Conservation (phyloP, 345 rosid species). For the Kernera saxatilis region DNA sequence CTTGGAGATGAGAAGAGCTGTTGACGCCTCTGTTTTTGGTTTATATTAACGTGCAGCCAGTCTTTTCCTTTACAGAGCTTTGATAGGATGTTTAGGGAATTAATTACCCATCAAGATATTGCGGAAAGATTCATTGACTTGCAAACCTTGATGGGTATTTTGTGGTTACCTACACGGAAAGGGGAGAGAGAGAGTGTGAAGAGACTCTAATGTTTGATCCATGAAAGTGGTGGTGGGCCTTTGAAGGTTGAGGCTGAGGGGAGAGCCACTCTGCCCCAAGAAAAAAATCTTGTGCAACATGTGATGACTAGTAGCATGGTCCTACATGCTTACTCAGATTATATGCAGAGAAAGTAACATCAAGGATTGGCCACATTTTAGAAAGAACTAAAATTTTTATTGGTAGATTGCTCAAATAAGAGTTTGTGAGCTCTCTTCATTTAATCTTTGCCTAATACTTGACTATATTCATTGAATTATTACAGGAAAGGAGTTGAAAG, state of each 20-base stretch:
- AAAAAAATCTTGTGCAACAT: conserved; percentile 5
- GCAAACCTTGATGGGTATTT: background rate
- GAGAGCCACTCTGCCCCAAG: conserved; percentile 2
- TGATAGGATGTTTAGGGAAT: conserved; percentile 10
- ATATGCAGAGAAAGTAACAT: background rate
- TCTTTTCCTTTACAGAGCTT: background rate
- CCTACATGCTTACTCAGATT: conserved; percentile 29
- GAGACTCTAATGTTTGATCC: background rate
- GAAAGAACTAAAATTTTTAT: background rate
- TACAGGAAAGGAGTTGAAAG: background rate
- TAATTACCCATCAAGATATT: conserved; percentile 2
- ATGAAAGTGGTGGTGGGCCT: conserved; percentile 28
- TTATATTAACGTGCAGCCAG: background rate
- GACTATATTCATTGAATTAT: background rate
- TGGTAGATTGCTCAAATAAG: background rate
- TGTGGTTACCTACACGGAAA: background rate
- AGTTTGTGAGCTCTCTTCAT: background rate
- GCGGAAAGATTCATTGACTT: conserved; percentile 2
- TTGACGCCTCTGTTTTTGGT: background rate
- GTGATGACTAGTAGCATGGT: conserved; percentile 21
- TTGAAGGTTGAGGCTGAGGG: conserved; percentile 12
- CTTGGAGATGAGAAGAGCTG: conserved; percentile 2
- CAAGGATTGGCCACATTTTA: background rate
- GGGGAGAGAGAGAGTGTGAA: conserved; percentile 28
- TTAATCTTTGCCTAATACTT: background rate